phyloP scores from a whole-genome alignment of 176 grass and related monocot genomes.

The Musa beccarii region DNA sequence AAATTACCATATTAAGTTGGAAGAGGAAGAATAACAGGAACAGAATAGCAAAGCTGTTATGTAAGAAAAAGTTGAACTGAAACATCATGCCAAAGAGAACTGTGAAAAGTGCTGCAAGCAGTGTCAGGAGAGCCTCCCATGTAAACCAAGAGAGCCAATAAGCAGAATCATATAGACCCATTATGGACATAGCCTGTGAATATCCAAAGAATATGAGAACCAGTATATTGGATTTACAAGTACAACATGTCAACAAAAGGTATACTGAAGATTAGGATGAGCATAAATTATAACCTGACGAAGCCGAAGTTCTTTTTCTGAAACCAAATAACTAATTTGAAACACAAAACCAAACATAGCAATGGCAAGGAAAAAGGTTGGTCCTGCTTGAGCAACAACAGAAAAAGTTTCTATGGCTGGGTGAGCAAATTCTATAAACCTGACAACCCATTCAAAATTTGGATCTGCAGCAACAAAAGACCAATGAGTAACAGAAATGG shows the following conservation, averaged over 20 bases:
- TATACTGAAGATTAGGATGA: not conserved
- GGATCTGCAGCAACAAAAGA: slow-evolving; percentile 35
- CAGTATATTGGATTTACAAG: not conserved
- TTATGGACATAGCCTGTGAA: slow-evolving; percentile 84
- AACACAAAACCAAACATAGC: slow-evolving; percentile 99
- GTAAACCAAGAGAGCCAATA: slow-evolving; percentile 96
- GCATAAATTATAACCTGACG: slow-evolving; percentile 46
- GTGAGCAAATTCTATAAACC: slow-evolving; percentile 93
- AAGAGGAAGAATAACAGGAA: slow-evolving; percentile 89
- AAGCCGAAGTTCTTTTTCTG: slow-evolving; percentile 91
- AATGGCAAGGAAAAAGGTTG: slow-evolving; percentile 96
- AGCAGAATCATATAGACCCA: slow-evolving; percentile 88
- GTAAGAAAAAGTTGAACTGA: slow-evolving; percentile 83
- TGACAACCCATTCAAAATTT: slow-evolving; percentile 78
- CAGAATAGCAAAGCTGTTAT: slow-evolving; percentile 67
- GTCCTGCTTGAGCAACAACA: slow-evolving; percentile 62
- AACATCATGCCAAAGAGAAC: slow-evolving; percentile 99
- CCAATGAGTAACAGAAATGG: not conserved
- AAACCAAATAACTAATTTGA: slow-evolving; percentile 79
- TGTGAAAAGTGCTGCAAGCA: slow-evolving; percentile 68
- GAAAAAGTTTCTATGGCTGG: slow-evolving; percentile 89
- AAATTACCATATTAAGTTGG: slow-evolving; percentile 88
- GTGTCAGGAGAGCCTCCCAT: slow-evolving; percentile 83
- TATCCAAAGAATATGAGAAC: slow-evolving; percentile 16
- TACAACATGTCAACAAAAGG: not conserved